Evolutionary conservation across 2,329 filamentous ascomycete species (phyloP), one percentile per base, ranked within the genome.

Genomic region (Colletotrichum sp.): DNA sequence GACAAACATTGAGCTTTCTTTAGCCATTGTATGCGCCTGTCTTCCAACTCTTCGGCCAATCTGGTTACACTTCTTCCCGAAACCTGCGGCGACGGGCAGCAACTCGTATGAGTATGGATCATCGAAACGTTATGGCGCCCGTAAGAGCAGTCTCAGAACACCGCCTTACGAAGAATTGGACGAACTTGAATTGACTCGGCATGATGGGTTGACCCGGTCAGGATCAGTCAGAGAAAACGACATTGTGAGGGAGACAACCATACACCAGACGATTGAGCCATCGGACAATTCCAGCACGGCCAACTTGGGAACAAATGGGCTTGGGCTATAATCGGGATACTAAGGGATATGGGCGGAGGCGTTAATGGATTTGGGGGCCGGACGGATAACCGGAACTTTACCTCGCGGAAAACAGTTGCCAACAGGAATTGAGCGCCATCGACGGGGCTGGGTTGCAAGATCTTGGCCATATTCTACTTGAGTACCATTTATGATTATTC

Each of bases 1-100:
- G 83, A 86, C 84, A 8, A 82, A 85, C 68, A 82, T 86, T 72
- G 85, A 87, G 75, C 82, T 85, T 77, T 84, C 84, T 72, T 80
- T 84, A 57, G 84, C 84, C 61, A 82, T 86, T 75, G 80, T 86
- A 19, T 86, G 85, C 74, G 80, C 84, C 52, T 85, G 84, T 77
- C 81, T 86, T 8, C 85, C 85, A 1, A 85, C 84, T 8, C 77
- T 86, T 3, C 81, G 84, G 7, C 83, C 83, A 22, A 70, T 83
- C 8, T 81, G 77, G 64, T 74, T 79, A 13, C 71, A 81, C 28
- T 75, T 76, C 57, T 60, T 73, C 60, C 73, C 76, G 5, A 76
- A 71, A 27, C 36, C 59, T 15, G 63, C 39, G 6, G 44, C 27
- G 4, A 74, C 73, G 4, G 69, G 65, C 3, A 72, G 19, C 39